A percentile compares a stretch with the other conserved stretches of the same genome.
Conservation (phyloP, 305 asterid genomes). For the Petunia hybrid region DNA sequence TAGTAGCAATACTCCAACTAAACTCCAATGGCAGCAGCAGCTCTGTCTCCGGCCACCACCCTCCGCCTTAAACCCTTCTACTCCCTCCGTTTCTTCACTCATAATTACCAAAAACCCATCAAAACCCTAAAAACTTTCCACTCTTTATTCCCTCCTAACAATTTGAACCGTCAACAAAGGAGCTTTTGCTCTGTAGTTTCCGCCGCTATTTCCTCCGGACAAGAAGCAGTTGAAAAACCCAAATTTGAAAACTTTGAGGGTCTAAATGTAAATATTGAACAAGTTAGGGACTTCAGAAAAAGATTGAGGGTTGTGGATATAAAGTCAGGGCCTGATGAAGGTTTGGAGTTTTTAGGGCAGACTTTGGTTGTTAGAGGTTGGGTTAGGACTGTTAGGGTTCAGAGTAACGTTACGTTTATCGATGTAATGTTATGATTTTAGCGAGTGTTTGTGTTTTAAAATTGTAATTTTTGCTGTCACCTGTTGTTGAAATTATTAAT, state of each 20-base stretch:
- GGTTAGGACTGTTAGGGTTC: slow-evolving; percentile 88
- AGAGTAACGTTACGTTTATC: slow-evolving; percentile 84
- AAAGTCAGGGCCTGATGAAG: slow-evolving; percentile 80
- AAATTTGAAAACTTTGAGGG: slow-evolving; percentile 45
- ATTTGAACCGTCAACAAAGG: slow-evolving; percentile 46
- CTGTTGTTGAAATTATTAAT: too few species aligned
- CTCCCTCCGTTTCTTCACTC: slow-evolving; percentile 56
- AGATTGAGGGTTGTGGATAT: slow-evolving; percentile 74
- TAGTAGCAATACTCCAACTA: not conserved
- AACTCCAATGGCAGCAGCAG: slow-evolving; percentile 34
- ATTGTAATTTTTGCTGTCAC: slow-evolving; percentile 6
- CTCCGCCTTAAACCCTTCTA: slow-evolving; percentile 45
- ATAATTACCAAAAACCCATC: slow-evolving; percentile 44
- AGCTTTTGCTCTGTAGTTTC: slow-evolving; percentile 60
- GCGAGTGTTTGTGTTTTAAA: not conserved
- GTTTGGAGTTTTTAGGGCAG: slow-evolving; percentile 69
- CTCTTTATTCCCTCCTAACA: slow-evolving; percentile 38
- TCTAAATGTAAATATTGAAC: slow-evolving; percentile 41
- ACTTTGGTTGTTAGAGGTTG: slow-evolving; percentile 80
- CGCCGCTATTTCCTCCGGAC: slow-evolving; percentile 60
- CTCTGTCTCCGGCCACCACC: slow-evolving; percentile 50
- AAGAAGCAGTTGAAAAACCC: slow-evolving; percentile 48
- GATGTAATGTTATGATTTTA: slow-evolving; percentile 52
- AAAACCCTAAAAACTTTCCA: slow-evolving; percentile 33
- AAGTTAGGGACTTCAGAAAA: slow-evolving; percentile 78